Evolutionary conservation across 805 yeast species (phyloP).

Genomic region (Blastobotrys parvus): DNA sequence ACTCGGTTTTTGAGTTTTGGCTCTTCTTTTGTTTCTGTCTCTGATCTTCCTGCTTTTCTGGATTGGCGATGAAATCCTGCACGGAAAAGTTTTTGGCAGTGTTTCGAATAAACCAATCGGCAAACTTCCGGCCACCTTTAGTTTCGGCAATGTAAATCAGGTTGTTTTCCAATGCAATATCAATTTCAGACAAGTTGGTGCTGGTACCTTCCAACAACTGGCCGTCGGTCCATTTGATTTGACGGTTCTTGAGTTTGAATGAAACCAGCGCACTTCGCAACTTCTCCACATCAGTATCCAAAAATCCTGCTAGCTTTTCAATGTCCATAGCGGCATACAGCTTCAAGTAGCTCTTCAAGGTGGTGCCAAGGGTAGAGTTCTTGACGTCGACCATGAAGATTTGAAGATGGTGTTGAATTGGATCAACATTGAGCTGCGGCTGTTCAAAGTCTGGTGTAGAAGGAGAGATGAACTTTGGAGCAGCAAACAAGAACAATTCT

Average conservation of each 20-base stretch:
- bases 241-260: slow-evolving; percentile 39
- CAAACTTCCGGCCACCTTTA: slow-evolving; percentile 38
- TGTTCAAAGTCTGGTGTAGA: slow-evolving; percentile 30
- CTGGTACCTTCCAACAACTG: slow-evolving; percentile 35
- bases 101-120: slow-evolving; percentile 45
- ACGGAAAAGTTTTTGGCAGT: slow-evolving; percentile 37
- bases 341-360: slow-evolving; percentile 38
- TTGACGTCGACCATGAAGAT: slow-evolving; percentile 37
- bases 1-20: too few species aligned
- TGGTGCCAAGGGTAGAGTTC: slow-evolving; percentile 32
- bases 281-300: slow-evolving; percentile 31
- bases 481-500: slow-evolving; percentile 39
- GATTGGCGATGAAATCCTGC: slow-evolving; percentile 33
- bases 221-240: slow-evolving; percentile 37
- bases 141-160: slow-evolving; percentile 38
- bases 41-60: slow-evolving; percentile 11
- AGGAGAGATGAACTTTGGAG: slow-evolving; percentile 41
- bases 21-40: not conserved
- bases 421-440: slow-evolving; percentile 30
- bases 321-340: slow-evolving; percentile 40
- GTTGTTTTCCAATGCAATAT: slow-evolving; percentile 35
- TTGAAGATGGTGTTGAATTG: slow-evolving; percentile 35
- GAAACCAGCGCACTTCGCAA: slow-evolving; percentile 34
- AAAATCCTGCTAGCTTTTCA: slow-evolving; percentile 34
- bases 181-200: slow-evolving; percentile 36